Evolutionary conservation across 2,329 filamentous ascomycete genomes (phyloP), one percentile per base, ranked within the genome.

Genomic region (Arthrobotrys megalospora): DNA sequence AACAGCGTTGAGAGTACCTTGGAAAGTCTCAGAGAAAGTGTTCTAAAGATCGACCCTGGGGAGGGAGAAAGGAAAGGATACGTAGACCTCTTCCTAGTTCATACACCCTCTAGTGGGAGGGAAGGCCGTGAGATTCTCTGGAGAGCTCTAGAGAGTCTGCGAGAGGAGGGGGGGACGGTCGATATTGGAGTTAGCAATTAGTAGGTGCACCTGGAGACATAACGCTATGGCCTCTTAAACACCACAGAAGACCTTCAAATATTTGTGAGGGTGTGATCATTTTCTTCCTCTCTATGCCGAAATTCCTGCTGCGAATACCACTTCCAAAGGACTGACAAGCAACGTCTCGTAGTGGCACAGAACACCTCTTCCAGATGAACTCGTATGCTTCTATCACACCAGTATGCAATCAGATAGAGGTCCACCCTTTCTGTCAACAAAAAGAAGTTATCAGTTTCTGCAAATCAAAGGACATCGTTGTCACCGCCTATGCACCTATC

Each of bases 341-440:
- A 34, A 2, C 6, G 5, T 43, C 11, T 36, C 19, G 6, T 24
- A 76, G 72, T 50, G 65, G 72, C 10, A 50, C 36, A 34, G 32
- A 68, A 10, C 72, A 76, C 19, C 55, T 76, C 6, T 48, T 58
- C 12, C 64, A 76, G 53, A 76, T 69, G 72, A 8, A 32, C 1
- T 41, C 47, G 11, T 76, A 76, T 41, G 6, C 72, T 11, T 69
- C 64, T 41, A 34, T 43, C 14, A 64, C 85, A 8, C 92, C 92
- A 0, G 89, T 90, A 0, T 89, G 95, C 68, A 95, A 95, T 82
- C 93, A 96, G 85, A 91, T 94, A 81, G 91, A 95, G 83, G 88
- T 94, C 0, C 92, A 95, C 79, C 92, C 92, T 0, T 96, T 94
- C 88, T 93, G 94, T 83, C 93, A 91, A 1, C 89, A 91, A 66